Base-by-base conservation (phyloP, 345 rosid genomes). In the Eutrema yunnanense region DNA sequence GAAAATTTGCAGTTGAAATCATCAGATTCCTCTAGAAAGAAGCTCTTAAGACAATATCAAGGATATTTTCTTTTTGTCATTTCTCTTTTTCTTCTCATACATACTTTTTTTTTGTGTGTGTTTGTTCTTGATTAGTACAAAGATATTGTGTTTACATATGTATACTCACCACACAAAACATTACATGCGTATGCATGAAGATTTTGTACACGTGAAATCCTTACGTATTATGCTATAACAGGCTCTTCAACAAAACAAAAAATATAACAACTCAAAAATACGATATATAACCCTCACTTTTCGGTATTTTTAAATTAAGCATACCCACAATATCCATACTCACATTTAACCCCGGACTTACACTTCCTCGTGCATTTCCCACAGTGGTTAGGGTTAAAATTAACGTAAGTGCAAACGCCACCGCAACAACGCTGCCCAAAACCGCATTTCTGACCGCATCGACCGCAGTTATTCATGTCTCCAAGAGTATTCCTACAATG, bases 1-100 rank as follows among this genome's bases (percentile, higher is more conserved):
- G 98, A 4, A 92, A 86, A 78, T 88, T 81, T 78, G 83, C 86
- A 9, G 88, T 92, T 40, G 98, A 89, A 75, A 87, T 92, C 72
- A 86, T 92, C 69, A 85, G 64, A 71, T 92, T 82, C 73, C 73
- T 89, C n/a, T 89, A 83, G 79, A 67, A 59, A 11, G 47, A 65
- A 57, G 19, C 13, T 37, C 5, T 46, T 3, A 46, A 54, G 14
- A 56, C 6, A 2, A 27, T 10, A n/a, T 47, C 40, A 59, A 13
- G 11, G 56, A 55, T 16, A 40, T 44, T 22, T 51, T 4, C 32
- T 56, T 8, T 33, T 12, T 34, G 16, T 54, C 40, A 6, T 54
- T 64, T 61, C 36, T 19, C 26, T 41, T 12, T 26, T 59, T 32
- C 37, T 73, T 63, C 38, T 53, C 26, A 73, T 34, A 26, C 4